Base-by-base conservation (phyloP, 83 land plant species). In the Thuja plicata region DNA sequence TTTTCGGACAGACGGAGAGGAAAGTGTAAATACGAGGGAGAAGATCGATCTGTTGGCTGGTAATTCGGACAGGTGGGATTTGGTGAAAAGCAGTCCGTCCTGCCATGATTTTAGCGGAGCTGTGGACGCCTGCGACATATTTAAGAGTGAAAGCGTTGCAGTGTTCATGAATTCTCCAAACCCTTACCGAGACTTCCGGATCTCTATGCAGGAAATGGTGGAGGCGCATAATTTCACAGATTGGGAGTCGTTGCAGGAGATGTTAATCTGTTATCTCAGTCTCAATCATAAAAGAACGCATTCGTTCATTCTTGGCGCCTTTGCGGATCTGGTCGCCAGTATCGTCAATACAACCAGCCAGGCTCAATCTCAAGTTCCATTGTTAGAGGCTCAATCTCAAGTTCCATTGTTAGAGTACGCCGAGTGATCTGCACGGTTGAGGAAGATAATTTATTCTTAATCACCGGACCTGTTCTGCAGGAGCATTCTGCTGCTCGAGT, bases 231-330 rank as follows among this genome's bases (percentile, higher is more conserved):
- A 85, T 54, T 71, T 27, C 43, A 88, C 43, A 32, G 96, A 95
- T 87, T 95, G 94, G 96, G 93, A 91, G 0, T 95, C 87, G 87
- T 86, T 93, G 91, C 93, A 93, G 87, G 92, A 95, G 85, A 88
- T 95, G 62, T 52, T 93, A 83, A 91, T 92, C 86, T 95, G 92
- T 50, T 95, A 90, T 88, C 71, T 95, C 78, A 89, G 81, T 34
- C 88, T 95, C 76, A 95, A 95, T 70, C 89, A 93, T 6, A 85
- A 89, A 79, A 87, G 81, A 52, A 88, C 88, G n/a, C 91, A 93
- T 84, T 88, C 52, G 70, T 87, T 34, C 87, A 90, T 94, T 5
- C 71, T 94, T 10, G 83, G 87, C 16, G 94, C 94, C 1, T 95
- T 93, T 76, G 91, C 81, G 0, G 94, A 95, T 45, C 85, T 93